Conservation (phyloP, 352 stramenopile species). For the Phytophthora ramorum region DNA sequence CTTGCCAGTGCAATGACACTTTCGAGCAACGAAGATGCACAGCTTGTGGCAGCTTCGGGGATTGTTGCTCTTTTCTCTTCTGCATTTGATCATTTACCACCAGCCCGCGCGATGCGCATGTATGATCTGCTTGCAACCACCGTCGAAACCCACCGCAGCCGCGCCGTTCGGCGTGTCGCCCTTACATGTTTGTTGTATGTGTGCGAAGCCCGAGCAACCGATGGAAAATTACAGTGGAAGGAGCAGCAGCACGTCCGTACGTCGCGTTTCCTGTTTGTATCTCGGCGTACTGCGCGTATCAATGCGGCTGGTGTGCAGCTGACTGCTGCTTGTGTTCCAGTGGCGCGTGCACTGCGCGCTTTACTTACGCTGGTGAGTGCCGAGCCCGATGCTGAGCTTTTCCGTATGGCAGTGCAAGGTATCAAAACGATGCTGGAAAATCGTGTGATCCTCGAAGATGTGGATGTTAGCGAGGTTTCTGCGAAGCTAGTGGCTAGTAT, state of each 20-base stretch:
- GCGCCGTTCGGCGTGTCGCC: slow-evolving; percentile 63
- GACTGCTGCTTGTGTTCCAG: slow-evolving; percentile 60
- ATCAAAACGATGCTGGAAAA: slow-evolving; percentile 85
- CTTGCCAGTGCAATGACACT: slow-evolving; percentile 71
- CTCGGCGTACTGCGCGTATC: slow-evolving; percentile 44
- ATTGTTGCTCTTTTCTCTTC: slow-evolving; percentile 82
- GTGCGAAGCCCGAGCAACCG: slow-evolving; percentile 63
- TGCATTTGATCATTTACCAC: slow-evolving; percentile 83
- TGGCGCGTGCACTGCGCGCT: slow-evolving; percentile 65
- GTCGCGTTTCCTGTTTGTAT: slow-evolving; percentile 83
- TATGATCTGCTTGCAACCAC: slow-evolving; percentile 79
- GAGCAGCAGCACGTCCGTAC: slow-evolving; percentile 65
- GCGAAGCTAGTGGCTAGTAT: slow-evolving; percentile 86
- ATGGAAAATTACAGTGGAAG: slow-evolving; percentile 75
- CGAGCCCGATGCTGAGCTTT: slow-evolving; percentile 68
- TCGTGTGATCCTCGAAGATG: slow-evolving; percentile 75
- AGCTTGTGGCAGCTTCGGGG: slow-evolving; percentile 60
- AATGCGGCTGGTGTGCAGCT: slow-evolving; percentile 28
- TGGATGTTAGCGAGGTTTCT: slow-evolving; percentile 85
- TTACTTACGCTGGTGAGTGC: slow-evolving; percentile 81
- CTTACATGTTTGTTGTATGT: slow-evolving; percentile 75
- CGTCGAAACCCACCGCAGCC: slow-evolving; percentile 73
- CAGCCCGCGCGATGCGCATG: slow-evolving; percentile 71
- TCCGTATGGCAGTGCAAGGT: slow-evolving; percentile 78
- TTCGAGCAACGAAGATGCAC: slow-evolving; percentile 72